Percentiles rank a stretch among this genome's conserved stretches.
Evolutionary conservation across 805 yeast species (phyloP).

Genomic region (Cyberlindnera saturnus): DNA sequence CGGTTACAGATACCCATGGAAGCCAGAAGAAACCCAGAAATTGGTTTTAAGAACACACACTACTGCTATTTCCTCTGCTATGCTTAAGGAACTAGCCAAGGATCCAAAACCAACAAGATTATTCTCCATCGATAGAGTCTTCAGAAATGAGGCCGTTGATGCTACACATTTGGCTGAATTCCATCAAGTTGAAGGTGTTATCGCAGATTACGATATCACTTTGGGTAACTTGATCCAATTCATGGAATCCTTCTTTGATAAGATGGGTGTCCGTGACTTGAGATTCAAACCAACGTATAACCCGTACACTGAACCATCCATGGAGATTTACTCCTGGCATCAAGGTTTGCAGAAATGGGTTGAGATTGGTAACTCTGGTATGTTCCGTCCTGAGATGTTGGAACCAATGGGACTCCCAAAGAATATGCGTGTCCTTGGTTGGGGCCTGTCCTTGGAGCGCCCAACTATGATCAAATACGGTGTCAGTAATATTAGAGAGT

Average conservation of each 20-base stretch:
- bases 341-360: constrained; percentile 95
- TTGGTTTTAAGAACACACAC: constrained; percentile 97
- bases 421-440: constrained; percentile 90
- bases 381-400: constrained; percentile 99
- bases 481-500: constrained; percentile 91
- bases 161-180: constrained; percentile 99
- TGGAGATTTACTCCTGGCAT: constrained; percentile 97
- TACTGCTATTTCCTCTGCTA: constrained; percentile 85
- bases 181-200: constrained; percentile 98
- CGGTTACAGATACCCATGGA: constrained; percentile 99
- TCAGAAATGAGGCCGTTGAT: constrained; percentile 99
- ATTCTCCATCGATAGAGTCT: constrained; percentile 95
- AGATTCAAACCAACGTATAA: constrained; percentile 98
- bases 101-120: constrained; percentile 87
- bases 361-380: constrained; percentile 98
- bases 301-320: constrained; percentile 98
- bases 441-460: constrained; percentile 96
- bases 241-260: constrained; percentile 94
- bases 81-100: constrained; percentile 81
- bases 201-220: constrained; percentile 93
- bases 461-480: constrained; percentile 99
- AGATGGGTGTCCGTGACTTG: constrained; percentile 94
- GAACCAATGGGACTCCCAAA: constrained; percentile 97
- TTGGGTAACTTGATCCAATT: constrained; percentile 95
- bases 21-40: constrained; percentile 79